Evolutionary conservation across 2,329 filamentous ascomycete species (phyloP).

Genomic region (Chaetomium strumarium): DNA sequence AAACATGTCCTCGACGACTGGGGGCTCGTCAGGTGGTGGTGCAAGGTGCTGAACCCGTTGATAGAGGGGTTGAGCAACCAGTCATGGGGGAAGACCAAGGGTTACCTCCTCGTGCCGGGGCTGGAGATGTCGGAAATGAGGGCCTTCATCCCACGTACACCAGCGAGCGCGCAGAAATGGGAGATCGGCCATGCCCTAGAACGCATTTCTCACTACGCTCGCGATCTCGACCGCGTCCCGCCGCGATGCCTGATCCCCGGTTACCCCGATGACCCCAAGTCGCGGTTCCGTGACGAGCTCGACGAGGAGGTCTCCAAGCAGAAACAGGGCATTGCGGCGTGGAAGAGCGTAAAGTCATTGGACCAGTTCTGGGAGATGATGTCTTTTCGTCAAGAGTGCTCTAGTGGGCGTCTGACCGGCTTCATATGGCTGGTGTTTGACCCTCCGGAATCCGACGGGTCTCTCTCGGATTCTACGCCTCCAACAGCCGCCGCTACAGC

Average conservation of each 20-base stretch:
- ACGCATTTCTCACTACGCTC: constrained; percentile 55
- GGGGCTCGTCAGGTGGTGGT: constrained; percentile 94
- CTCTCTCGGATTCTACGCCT: not conserved
- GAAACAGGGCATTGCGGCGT: constrained; percentile 57
- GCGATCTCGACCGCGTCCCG: constrained; percentile 56
- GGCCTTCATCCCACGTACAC: constrained; percentile 63
- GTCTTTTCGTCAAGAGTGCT: constrained; percentile 93
- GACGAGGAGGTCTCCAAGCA: constrained; percentile 71
- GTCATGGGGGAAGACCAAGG: constrained; percentile 51
- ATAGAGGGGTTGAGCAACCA: constrained; percentile 42
- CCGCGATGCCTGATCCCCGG: constrained; percentile 80
- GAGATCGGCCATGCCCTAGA: constrained; percentile 68
- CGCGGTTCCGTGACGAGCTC: constrained; percentile 79
- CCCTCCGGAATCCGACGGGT: constrained; percentile 23
- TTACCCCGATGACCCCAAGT: constrained; percentile 93
- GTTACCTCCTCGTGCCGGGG: constrained; percentile 81
- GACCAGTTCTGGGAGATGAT: constrained; percentile 99
- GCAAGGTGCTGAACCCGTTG: constrained; percentile 74
- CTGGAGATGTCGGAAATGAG: constrained; percentile 74
- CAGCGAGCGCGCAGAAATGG: constrained; percentile 51
- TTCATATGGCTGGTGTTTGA: constrained; percentile 93
- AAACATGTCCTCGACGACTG: constrained; percentile 93
- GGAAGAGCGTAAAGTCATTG: constrained; percentile 76
- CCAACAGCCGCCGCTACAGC: not conserved
- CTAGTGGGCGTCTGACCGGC: constrained; percentile 82